phyloP scores from a whole-genome alignment of 1,139 yeast genomes.

The Kluyveromyces sp. region DNA sequence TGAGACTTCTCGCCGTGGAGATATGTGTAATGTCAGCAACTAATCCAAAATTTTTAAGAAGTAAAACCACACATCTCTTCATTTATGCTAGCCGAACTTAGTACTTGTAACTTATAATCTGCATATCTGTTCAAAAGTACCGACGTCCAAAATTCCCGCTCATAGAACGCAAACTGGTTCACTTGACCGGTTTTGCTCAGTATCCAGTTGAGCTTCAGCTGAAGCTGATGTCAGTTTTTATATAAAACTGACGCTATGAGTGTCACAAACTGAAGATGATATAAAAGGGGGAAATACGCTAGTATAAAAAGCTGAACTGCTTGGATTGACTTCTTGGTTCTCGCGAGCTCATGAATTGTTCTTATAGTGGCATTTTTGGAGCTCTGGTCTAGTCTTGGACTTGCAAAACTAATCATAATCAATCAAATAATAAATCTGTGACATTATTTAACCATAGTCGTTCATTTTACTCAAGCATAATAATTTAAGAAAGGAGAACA shows the following conservation, averaged over 20 bases:
- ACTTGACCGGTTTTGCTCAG: too few relatives aligned
- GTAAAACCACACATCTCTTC: too few relatives aligned
- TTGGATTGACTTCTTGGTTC: not conserved
- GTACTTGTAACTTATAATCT: too few relatives aligned
- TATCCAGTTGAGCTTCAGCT: too few relatives aligned
- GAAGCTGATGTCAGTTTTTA: not conserved
- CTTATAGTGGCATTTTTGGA: too few relatives aligned
- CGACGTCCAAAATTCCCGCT: too few relatives aligned
- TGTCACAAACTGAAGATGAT: conserved; percentile 5
- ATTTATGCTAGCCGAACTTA: too few relatives aligned
- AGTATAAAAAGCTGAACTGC: too few relatives aligned
- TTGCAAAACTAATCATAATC: not conserved
- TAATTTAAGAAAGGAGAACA: not conserved
- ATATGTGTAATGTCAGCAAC: conserved; percentile 34
- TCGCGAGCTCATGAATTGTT: too few relatives aligned
- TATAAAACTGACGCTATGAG: conserved; percentile 2
- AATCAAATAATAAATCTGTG: not conserved
- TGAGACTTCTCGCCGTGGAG: conserved; percentile 67
- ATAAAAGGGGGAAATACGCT: not conserved
- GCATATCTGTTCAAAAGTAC: not conserved
- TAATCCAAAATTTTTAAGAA: not conserved
- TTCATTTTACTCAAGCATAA: conserved; percentile 1
- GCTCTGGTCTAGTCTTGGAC: not conserved
- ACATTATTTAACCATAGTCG: conserved; percentile 6
- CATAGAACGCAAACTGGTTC: too few relatives aligned